phyloP scores from a whole-genome alignment of 768 basidiomycete genomes.

The Sarcodon sp. region DNA sequence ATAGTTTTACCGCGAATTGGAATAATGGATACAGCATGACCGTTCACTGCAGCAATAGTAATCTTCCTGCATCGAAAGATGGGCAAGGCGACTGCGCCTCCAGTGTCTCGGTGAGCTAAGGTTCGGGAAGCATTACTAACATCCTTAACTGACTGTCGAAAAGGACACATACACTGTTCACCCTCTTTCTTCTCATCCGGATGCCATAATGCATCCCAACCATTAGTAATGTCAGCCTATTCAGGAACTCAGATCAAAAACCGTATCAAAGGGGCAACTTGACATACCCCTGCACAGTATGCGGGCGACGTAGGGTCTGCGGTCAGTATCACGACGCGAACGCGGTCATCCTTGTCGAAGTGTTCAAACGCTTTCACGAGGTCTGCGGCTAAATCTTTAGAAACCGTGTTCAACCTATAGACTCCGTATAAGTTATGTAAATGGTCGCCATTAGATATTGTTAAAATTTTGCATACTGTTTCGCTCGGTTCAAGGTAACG shows the following conservation, averaged over 20 bases:
- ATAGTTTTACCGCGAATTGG: background rate
- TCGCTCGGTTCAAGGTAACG: conserved; percentile 32
- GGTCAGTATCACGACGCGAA: conserved; percentile 37
- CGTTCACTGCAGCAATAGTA: conserved; percentile 37
- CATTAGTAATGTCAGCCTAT: conserved; percentile 35
- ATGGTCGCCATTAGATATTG: background rate
- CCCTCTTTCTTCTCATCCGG: conserved; percentile 32
- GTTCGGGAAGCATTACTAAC: too few species aligned
- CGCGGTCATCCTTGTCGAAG: conserved; percentile 38
- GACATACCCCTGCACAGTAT: conserved; percentile 40
- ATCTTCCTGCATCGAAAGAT: conserved; percentile 44
- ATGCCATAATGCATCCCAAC: conserved; percentile 28
- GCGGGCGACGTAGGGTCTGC: conserved; percentile 37
- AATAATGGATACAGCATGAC: conserved; percentile 25
- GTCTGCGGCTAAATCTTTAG: conserved; percentile 19
- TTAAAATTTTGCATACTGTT: conserved; percentile 22
- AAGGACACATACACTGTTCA: conserved; percentile 24
- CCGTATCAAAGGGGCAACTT: too few species aligned
- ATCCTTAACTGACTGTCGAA: background rate
- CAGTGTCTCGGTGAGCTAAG: conserved; percentile 34
- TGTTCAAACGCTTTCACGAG: conserved; percentile 30
- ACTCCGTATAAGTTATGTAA: background rate
- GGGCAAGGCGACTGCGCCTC: conserved; percentile 31
- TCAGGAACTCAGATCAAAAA: background rate
- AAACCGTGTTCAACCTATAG: conserved; percentile 34